Base-by-base conservation (phyloP, 768 basidiomycete species). In the Sarcomyxa edulis region DNA sequence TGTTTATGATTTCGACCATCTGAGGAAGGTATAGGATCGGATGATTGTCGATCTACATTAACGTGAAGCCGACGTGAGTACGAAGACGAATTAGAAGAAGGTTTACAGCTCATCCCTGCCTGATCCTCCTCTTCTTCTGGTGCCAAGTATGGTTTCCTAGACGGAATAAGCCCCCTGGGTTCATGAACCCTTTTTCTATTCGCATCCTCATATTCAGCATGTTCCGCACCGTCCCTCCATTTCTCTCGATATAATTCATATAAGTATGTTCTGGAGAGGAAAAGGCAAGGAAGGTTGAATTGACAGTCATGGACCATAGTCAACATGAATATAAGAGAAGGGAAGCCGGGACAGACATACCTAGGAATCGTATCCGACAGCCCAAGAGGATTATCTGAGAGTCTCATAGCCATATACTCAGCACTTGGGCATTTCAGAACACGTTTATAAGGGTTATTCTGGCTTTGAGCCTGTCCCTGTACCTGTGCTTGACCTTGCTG, bases 361-460 rank as follows among this genome's bases (percentile, higher is more conserved):
- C 69, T 68, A 39, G 74, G 72, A 29, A 81, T 68, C 79, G 84
- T 82, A 36, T 75, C 69, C 43, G 71, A 62, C 15, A 88, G 65
- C 22, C 78, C 80, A 4, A 88, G 60, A 0, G 78, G 77, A 54
- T 88, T 87, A 34, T 79, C 67, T 1, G 62, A 50, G 19, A 88
- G 55, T 49, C 70, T 55, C 3, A 72, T 74, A 3, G 71, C 69
- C 54, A 81, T 74, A 55, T 88, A 88, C 41, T 75, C 78, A 2
- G 74, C 72, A 47, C 79, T 80, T 4, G 81, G 75, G 0, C 71
- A 70, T 29, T 69, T 75, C n/a, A 76, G 70, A 8, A 65, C 50
- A 14, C 78, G 76, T 52, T 84, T 85, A 64, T 76, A 77, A 0
- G 84, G 84, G 40, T 84, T 80, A 45, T 57, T 66, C 4, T 48